Evolutionary conservation across 1,139 yeast genomes (phyloP), one percentile per base, ranked within the genome.

Genomic region (Pichia sp.): DNA sequence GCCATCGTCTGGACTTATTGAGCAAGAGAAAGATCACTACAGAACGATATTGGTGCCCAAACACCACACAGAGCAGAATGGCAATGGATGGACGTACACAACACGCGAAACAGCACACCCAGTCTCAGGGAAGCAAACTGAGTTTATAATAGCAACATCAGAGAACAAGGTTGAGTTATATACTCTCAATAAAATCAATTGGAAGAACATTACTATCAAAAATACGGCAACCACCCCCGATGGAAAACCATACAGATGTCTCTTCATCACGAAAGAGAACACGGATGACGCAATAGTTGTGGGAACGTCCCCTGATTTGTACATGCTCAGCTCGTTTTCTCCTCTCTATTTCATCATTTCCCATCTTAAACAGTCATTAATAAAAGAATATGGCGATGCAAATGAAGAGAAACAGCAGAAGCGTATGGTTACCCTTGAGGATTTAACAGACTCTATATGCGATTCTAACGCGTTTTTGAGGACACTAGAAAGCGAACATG

Each of bases 381-480:
- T 59, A n/a, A 54, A 55, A 27, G 46, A 42, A 13, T 44, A 48
- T 22, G 29, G 32, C 22, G 35, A 35, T 11, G n/a, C 7, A n/a
- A 15, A 11, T 23, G n/a, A 11, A 7, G 7, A 7, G 7, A 11
- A 11, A 10, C 14, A 25, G 14, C 20, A 32, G 13, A 49, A 56
- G 16, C 57, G 76, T 23, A 66, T 62, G 44, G 60, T 69, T 21
- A 60, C 72, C 0, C 46, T 62, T 13, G 77, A 74, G 25, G 80
- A 75, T 47, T 47, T 74, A 4, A 46, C 63, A 14, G 83, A 77
- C 45, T 53, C 56, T 14, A 46, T 72, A 23, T 58, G 52, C n/a
- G 52, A 49, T 3, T 47, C 52, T 1, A 30, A 34, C 6, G 50
- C 53, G 6, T 55, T 51, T 3, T 54, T 72, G 48, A 45, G 47